These are phyloP conservation scores for Gentiana straminea DNA, from an alignment of 257 asterid species.

Conservation along the genomic window DNA sequence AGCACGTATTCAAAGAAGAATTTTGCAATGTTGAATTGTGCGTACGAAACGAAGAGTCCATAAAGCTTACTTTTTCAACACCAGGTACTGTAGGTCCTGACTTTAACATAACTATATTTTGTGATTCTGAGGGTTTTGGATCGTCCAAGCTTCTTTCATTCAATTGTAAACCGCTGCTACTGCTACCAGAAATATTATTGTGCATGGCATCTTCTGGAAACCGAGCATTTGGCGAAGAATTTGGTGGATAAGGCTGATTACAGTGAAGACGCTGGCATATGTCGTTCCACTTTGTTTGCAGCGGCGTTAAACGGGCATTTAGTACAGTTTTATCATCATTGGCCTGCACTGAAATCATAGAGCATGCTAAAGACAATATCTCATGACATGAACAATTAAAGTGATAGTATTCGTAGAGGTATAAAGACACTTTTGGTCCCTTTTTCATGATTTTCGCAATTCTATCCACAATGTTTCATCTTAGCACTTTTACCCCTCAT, in stretches of 20 bases:
- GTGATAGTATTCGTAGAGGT: neutral
- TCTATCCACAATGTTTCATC: too few species aligned
- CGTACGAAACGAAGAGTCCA: conserved; percentile 16
- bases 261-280: conserved; percentile 72
- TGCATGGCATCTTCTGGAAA: conserved; percentile 20
- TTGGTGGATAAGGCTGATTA: conserved; percentile 25
- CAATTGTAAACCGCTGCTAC: conserved; percentile 20
- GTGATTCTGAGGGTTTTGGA: conserved; percentile 24
- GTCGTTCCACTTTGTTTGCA: conserved; percentile 75
- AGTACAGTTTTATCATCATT: conserved; percentile 41
- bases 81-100: conserved; percentile 16
- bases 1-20: conserved; percentile 20
- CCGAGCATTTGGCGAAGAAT: conserved; percentile 25
- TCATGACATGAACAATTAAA: neutral
- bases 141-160: conserved; percentile 21
- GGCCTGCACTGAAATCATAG: conserved; percentile 83
- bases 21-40: conserved; percentile 13
- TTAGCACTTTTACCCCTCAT: too few species aligned
- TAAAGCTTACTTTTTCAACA: conserved; percentile 14
- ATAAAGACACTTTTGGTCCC: too few species aligned
- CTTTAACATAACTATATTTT: conserved; percentile 13
- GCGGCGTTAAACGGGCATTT: conserved; percentile 44
- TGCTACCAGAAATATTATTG: conserved; percentile 18
- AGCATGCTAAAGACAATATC: conserved; percentile 30
- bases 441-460: too few species aligned